Evolutionary conservation across 345 rosid species (phyloP).

Genomic region (Isatis tinctoria): DNA sequence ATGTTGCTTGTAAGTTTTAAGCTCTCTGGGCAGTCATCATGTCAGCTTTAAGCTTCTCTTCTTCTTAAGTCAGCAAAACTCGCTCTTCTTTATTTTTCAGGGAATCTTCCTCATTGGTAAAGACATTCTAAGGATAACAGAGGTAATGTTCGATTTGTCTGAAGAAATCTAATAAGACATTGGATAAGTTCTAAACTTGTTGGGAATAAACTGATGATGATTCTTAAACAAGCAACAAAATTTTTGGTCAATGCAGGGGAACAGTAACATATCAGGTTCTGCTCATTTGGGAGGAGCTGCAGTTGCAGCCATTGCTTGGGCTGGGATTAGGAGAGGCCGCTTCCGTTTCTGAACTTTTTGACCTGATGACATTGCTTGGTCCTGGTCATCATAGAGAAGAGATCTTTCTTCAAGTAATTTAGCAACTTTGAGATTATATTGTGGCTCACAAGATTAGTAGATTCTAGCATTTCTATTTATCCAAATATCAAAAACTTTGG

Average conservation of each 20-base stretch:
- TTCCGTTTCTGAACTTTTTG: slow-evolving; percentile 27
- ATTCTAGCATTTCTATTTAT: neutral
- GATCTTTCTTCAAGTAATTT: neutral
- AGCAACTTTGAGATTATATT: slow-evolving; percentile 2
- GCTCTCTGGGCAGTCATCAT: neutral
- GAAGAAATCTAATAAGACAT: neutral
- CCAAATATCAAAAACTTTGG: neutral
- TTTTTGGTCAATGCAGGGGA: slow-evolving; percentile 47
- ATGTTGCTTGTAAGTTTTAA: slow-evolving; percentile 56
- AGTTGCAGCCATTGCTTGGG: slow-evolving; percentile 83
- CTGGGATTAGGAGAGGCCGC: slow-evolving; percentile 57
- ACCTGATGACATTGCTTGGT: neutral
- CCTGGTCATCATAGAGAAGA: slow-evolving; percentile 7
- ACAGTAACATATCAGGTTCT: slow-evolving; percentile 77
- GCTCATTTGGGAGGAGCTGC: slow-evolving; percentile 95
- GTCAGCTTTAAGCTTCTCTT: neutral
- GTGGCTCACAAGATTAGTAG: slow-evolving; percentile 1
- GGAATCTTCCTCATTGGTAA: slow-evolving; percentile 75
- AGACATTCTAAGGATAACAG: slow-evolving; percentile 57
- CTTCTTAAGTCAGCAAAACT: neutral
- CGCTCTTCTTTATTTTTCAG: slow-evolving; percentile 32
- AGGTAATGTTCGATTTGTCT: slow-evolving; percentile 35
- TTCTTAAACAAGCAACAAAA: neutral
- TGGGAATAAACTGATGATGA: neutral
- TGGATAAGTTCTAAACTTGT: slow-evolving; percentile 5